Evolutionary conservation across 805 yeast genomes (phyloP), one percentile per base, ranked within the genome.

Genomic region (Candida ortonii): DNA sequence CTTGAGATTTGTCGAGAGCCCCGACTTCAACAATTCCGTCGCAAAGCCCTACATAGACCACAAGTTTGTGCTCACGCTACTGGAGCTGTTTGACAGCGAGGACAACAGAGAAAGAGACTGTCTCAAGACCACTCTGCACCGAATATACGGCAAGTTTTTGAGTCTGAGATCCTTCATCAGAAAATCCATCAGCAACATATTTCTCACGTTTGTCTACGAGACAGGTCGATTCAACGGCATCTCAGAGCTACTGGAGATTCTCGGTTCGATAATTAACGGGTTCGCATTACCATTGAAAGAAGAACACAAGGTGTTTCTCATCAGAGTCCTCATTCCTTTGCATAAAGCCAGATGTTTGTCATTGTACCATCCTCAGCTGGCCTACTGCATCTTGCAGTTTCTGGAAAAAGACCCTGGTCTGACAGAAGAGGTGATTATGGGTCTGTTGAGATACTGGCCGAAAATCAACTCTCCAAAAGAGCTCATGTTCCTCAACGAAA

Each of bases 61-160:
- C 56, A 80, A 78, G 34, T 93, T 93, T 56, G 84, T 93, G 27
- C 67, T 85, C 49, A 75, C 74, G 39, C 65, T 93, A 41, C 71
- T 93, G 52, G 97, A 88, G 50, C 71, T 93, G 50, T 93, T 93
- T 60, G 98, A 93, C 62, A 79, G 89, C 46, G 98, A 93, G 62
- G 98, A 93, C 62, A 95, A 95, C 34, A 72, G 96, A 46, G 98
- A 93, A 67, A 75, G 98, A 40, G 98, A 93, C 57, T 85, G 93
- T 52, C 68, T 93, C 46, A 93, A 93, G 55, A 93, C 98, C 1
- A 89, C 97, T 0, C 69, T 93, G 55, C 98, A 93, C 60, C 72
- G 98, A 53, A 88, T 93, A 46, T 93, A 93, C 62, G 98, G 98
- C 19, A 93, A 93, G 64, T 89, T 93, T 53, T 68, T 93, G 52